phyloP scores from a whole-genome alignment of 805 yeast species.

The Starmerella asiatica region DNA sequence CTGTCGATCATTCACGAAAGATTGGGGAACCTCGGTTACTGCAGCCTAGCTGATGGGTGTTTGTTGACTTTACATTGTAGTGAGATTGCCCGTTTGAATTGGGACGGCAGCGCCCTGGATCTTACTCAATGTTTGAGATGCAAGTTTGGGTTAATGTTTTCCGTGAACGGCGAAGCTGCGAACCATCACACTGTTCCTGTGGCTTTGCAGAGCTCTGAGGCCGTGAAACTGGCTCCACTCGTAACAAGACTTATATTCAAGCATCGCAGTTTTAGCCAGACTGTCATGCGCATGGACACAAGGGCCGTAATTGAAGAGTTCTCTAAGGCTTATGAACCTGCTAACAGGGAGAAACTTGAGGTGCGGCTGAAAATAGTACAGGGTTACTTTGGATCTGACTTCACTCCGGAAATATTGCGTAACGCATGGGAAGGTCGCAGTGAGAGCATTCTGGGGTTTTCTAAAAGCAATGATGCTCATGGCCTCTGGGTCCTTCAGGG shows the following conservation, averaged over 20 bases:
- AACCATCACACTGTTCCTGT: slow-evolving; percentile 46
- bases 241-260: slow-evolving; percentile 43
- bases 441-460: slow-evolving; percentile 1
- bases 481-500: slow-evolving; percentile 67
- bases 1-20: slow-evolving; percentile 57
- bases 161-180: slow-evolving; percentile 40
- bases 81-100: slow-evolving; percentile 34
- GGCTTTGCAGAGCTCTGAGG: slow-evolving; percentile 33
- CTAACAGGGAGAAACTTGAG: not conserved
- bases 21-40: slow-evolving; percentile 53
- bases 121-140: slow-evolving; percentile 69
- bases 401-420: slow-evolving; percentile 4
- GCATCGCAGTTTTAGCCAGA: slow-evolving; percentile 45
- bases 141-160: slow-evolving; percentile 52
- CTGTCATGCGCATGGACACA: slow-evolving; percentile 53
- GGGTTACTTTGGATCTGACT: slow-evolving; percentile 13
- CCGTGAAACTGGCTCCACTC: slow-evolving; percentile 32
- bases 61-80: slow-evolving; percentile 50
- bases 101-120: slow-evolving; percentile 45
- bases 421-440: slow-evolving; percentile 9
- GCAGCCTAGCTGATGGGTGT: slow-evolving; percentile 50
- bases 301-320: slow-evolving; percentile 48
- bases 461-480: slow-evolving; percentile 30
- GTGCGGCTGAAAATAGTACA: not conserved
- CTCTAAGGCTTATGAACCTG: not conserved